phyloP scores from a whole-genome alignment of 805 yeast species.

The Candida ponderosae region DNA sequence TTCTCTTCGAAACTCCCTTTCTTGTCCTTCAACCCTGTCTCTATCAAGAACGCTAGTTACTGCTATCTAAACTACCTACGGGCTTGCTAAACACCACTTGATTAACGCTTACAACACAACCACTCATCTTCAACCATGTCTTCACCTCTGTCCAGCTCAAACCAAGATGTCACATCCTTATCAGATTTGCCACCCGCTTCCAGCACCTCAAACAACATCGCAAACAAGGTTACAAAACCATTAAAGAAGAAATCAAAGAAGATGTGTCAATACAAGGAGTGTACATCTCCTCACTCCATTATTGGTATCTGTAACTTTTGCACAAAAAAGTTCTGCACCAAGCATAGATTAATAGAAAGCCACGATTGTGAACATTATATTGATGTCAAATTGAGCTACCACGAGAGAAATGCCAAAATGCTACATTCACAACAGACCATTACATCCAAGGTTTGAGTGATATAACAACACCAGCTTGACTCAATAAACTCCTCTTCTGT shows the following conservation, averaged over 20 bases:
- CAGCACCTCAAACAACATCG: slow-evolving; percentile 2
- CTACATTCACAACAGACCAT: slow-evolving; percentile 55
- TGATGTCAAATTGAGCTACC: slow-evolving; percentile 50
- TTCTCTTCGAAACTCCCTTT: too few relatives aligned
- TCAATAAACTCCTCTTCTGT: too few relatives aligned
- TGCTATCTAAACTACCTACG: too few relatives aligned
- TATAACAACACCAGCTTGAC: too few relatives aligned
- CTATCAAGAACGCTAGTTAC: too few relatives aligned
- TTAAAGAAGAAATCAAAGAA: slow-evolving; percentile 21
- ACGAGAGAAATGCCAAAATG: slow-evolving; percentile 56
- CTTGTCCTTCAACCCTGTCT: too few relatives aligned
- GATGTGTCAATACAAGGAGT: slow-evolving; percentile 17
- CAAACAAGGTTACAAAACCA: slow-evolving; percentile 8
- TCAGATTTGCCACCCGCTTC: slow-evolving; percentile 1
- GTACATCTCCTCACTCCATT: slow-evolving; percentile 31
- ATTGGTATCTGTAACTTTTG: slow-evolving; percentile 59
- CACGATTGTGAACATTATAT: slow-evolving; percentile 55
- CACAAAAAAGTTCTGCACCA: slow-evolving; percentile 57
- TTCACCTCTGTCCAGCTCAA: too few relatives aligned
- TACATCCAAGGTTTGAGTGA: slow-evolving; percentile 37
- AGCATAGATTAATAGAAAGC: slow-evolving; percentile 55
- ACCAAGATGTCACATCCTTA: neutral
- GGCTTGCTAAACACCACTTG: too few relatives aligned
- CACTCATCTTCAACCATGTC: too few relatives aligned
- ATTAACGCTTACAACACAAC: too few relatives aligned